phyloP scores from a whole-genome alignment of 192 early-diverging fungal species.

The Umbelopsis isabellina region DNA sequence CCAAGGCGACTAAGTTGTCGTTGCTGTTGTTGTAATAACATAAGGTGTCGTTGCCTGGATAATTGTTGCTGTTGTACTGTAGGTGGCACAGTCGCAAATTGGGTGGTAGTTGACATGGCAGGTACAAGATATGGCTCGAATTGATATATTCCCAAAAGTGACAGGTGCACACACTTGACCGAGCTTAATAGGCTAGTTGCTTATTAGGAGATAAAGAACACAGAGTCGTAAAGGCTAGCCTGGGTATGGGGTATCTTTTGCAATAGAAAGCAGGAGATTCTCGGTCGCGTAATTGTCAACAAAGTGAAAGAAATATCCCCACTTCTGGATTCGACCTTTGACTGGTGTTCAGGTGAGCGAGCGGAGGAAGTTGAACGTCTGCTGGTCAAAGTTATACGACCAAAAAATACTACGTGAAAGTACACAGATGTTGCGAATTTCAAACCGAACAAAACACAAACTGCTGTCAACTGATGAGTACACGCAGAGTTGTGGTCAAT shows the following conservation, averaged over 20 bases:
- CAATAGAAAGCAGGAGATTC: not conserved
- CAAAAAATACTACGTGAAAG: too few species aligned
- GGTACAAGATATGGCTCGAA: slow-evolving; percentile 8
- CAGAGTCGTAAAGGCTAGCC: not conserved
- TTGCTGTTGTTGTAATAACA: slow-evolving; percentile 12
- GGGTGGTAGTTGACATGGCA: slow-evolving; percentile 14
- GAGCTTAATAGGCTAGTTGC: not conserved
- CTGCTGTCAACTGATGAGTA: too few species aligned
- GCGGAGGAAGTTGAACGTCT: too few species aligned
- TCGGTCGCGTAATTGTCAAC: not conserved
- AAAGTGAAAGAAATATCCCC: too few species aligned
- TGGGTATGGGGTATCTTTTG: not conserved
- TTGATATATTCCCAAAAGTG: not conserved
- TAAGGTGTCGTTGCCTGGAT: slow-evolving; percentile 21
- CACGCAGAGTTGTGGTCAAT: not conserved
- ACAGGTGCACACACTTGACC: not conserved
- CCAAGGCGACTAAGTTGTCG: not conserved
- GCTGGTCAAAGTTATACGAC: too few species aligned
- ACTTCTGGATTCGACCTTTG: too few species aligned
- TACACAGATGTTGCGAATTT: too few species aligned
- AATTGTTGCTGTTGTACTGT: slow-evolving; percentile 20
- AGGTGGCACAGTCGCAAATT: slow-evolving; percentile 9
- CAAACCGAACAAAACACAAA: too few species aligned
- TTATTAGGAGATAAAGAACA: too few species aligned
- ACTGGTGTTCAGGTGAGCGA: too few species aligned